Conservation (phyloP, 495 filamentous ascomycete genomes). For the Penicillium roqueforti region DNA sequence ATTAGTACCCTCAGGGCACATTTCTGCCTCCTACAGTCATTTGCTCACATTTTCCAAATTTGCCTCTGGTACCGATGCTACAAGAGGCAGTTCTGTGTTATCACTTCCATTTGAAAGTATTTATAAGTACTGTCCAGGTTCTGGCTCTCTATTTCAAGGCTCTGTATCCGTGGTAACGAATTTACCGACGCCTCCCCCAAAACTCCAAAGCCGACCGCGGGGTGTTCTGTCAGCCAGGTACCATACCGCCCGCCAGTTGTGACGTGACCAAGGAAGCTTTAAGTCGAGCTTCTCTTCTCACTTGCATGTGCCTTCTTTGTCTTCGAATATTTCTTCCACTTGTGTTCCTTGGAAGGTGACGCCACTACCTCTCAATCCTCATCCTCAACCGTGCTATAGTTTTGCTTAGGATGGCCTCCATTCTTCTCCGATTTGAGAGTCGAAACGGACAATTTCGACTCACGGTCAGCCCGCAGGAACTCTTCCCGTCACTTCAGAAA, state of each 20-base stretch:
- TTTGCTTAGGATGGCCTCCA: constrained; percentile 37
- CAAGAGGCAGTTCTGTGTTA: too few species aligned
- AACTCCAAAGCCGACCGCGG: neutral
- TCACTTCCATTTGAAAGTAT: too few species aligned
- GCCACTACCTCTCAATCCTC: neutral
- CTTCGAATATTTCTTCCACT: constrained; percentile 4
- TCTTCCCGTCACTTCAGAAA: constrained; percentile 43
- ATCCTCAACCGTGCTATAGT: neutral
- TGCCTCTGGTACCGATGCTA: too few species aligned
- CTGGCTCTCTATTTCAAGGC: too few species aligned
- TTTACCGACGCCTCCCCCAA: neutral
- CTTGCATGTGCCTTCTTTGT: constrained; percentile 9
- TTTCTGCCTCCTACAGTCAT: too few species aligned
- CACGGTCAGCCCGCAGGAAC: constrained; percentile 43
- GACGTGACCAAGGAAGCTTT: constrained; percentile 26
- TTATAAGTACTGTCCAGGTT: too few species aligned
- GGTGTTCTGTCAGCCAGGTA: constrained; percentile 8
- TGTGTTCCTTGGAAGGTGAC: neutral
- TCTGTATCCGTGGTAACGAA: neutral
- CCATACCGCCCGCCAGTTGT: constrained; percentile 24
- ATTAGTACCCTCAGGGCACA: too few species aligned
- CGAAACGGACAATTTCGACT: constrained; percentile 55
- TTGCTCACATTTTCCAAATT: too few species aligned
- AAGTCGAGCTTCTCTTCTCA: constrained; percentile 4
- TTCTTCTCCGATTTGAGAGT: constrained; percentile 52